Evolutionary conservation across 1,284 basidiomycete genomes (phyloP).

Genomic region (Melampsora occidentalis): DNA sequence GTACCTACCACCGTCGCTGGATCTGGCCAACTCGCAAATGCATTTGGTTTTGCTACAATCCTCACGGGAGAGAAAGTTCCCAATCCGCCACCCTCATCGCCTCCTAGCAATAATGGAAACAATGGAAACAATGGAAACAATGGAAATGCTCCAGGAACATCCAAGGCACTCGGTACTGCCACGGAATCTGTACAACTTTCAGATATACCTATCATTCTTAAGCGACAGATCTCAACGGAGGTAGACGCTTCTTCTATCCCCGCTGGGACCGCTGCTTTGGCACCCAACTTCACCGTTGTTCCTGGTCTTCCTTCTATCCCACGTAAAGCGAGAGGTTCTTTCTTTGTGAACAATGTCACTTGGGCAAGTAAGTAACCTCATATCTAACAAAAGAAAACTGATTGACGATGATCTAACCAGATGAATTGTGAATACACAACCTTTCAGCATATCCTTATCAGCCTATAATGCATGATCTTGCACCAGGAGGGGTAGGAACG

Average conservation of each 20-base stretch:
- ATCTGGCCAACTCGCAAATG: background rate
- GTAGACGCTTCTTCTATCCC: too few relatives aligned
- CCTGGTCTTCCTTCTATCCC: too few relatives aligned
- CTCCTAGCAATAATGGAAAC: slow-evolving; percentile 12
- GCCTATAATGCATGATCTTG: slow-evolving; percentile 37
- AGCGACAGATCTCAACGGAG: too few relatives aligned
- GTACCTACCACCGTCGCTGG: slow-evolving; percentile 4
- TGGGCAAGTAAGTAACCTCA: slow-evolving; percentile 25
- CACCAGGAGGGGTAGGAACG: slow-evolving; percentile 11
- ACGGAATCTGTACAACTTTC: too few relatives aligned
- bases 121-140: background rate
- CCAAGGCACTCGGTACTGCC: too few relatives aligned
- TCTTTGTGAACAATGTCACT: slow-evolving; percentile 28
- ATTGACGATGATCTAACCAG: too few relatives aligned
- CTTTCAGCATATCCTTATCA: slow-evolving; percentile 23
- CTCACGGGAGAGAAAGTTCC: background rate
- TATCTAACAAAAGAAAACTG: too few relatives aligned
- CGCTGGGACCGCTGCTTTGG: too few relatives aligned
- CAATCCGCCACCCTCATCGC: slow-evolving; percentile 18
- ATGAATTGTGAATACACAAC: too few relatives aligned
- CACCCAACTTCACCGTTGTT: too few relatives aligned
- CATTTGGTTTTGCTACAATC: background rate
- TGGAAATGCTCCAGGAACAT: too few relatives aligned
- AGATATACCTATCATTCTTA: too few relatives aligned
- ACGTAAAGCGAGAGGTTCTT: background rate